These are phyloP conservation scores for Pythium rishiriense DNA, from an alignment of 352 stramenopile genomes.

Conservation along the genomic window DNA sequence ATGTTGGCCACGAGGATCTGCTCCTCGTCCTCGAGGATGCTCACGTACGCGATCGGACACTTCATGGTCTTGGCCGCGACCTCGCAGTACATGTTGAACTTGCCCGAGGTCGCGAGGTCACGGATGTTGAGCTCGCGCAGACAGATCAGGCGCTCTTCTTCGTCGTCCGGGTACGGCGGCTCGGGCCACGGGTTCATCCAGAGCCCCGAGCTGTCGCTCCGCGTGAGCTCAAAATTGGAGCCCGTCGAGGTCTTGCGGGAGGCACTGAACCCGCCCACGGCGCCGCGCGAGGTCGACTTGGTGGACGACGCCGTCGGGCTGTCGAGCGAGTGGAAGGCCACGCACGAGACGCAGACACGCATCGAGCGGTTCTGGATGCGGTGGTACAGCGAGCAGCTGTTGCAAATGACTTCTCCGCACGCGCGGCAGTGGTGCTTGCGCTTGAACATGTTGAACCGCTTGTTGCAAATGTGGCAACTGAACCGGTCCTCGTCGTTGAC, in stretches of 20 bases:
- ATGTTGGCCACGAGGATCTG: slow-evolving; percentile 85
- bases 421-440: slow-evolving; percentile 87
- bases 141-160: slow-evolving; percentile 72
- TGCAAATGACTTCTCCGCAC: slow-evolving; percentile 87
- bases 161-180: slow-evolving; percentile 74
- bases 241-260: slow-evolving; percentile 67
- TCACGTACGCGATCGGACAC: slow-evolving; percentile 84
- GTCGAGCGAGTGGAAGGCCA: slow-evolving; percentile 80
- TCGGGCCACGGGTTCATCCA: slow-evolving; percentile 85
- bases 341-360: slow-evolving; percentile 84
- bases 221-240: slow-evolving; percentile 42
- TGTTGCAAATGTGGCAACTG: slow-evolving; percentile 88
- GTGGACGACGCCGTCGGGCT: slow-evolving; percentile 63
- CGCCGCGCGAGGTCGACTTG: slow-evolving; percentile 38
- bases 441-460: slow-evolving; percentile 88
- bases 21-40: slow-evolving; percentile 84
- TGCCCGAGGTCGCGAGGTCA: slow-evolving; percentile 65
- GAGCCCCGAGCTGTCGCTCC: slow-evolving; percentile 59
- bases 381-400: slow-evolving; percentile 80
- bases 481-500: slow-evolving; percentile 85
- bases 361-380: slow-evolving; percentile 83
- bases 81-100: slow-evolving; percentile 90
- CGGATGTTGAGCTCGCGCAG: slow-evolving; percentile 82
- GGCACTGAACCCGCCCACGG: slow-evolving; percentile 21
- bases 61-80: slow-evolving; percentile 88